Conservation (phyloP, 2,329 filamentous ascomycete genomes). For the Hortaea werneckii region DNA sequence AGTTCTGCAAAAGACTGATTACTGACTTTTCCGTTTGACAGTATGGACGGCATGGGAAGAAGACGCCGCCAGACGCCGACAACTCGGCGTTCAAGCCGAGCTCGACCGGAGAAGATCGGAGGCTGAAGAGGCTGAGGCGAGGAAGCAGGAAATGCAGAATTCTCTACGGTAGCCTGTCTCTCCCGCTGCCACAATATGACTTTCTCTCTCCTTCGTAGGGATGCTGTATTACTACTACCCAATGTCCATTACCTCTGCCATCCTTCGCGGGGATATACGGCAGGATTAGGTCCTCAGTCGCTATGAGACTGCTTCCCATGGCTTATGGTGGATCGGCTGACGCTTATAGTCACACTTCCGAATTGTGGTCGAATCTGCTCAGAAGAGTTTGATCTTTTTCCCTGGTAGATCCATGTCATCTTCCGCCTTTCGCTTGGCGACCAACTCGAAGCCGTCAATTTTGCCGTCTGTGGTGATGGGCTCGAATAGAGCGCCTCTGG, state of each 20-base stretch:
- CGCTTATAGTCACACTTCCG: too few relatives aligned
- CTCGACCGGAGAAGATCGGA: slow-evolving; percentile 21
- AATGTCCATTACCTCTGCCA: neutral
- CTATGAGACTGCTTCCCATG: too few relatives aligned
- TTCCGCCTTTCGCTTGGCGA: neutral
- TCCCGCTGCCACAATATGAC: neutral
- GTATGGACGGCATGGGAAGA: slow-evolving; percentile 29
- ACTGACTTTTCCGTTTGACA: slow-evolving; percentile 4
- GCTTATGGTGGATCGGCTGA: too few relatives aligned
- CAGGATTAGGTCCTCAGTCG: too few relatives aligned
- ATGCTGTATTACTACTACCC: neutral
- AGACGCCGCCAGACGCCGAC: slow-evolving; percentile 17
- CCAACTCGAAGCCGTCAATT: too few relatives aligned
- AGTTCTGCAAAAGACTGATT: neutral
- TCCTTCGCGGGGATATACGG: neutral
- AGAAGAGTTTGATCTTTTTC: neutral
- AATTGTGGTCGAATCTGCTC: too few relatives aligned
- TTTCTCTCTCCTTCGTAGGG: neutral
- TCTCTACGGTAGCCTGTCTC: slow-evolving; percentile 10
- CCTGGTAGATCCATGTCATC: neutral
- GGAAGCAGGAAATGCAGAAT: slow-evolving; percentile 23
- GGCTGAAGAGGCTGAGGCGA: slow-evolving; percentile 19
- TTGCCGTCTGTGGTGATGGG: too few relatives aligned
- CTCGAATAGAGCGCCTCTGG: too few relatives aligned
- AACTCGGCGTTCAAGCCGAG: slow-evolving; percentile 16